Percentiles rank a stretch among this genome's conserved stretches.
Evolutionary conservation across 2,329 filamentous ascomycete genomes (phyloP).

Genomic region (Karstenula rhodostoma): DNA sequence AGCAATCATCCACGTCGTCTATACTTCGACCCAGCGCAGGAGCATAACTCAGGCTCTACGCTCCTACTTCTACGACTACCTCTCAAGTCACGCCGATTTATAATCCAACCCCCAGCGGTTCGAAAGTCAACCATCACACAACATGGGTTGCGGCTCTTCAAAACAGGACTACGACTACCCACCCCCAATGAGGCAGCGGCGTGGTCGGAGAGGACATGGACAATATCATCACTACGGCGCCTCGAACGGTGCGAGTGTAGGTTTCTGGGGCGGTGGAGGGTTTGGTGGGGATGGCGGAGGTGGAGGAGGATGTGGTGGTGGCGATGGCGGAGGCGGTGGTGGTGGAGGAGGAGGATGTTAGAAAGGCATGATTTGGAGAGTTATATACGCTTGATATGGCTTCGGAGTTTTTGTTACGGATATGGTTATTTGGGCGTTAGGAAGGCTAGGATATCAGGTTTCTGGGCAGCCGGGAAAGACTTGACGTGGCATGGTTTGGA

Average conservation of each 20-base stretch:
- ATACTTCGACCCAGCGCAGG: background rate
- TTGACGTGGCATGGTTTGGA: background rate
- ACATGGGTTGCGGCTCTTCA: conserved; percentile 5
- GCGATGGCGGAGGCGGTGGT: conserved; percentile 1
- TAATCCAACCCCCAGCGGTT: background rate
- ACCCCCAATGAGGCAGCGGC: conserved; percentile 8
- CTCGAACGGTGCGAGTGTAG: background rate
- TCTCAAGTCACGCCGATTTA: background rate
- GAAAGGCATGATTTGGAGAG: background rate
- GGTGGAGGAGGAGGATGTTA: conserved; percentile 3
- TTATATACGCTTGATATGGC: background rate
- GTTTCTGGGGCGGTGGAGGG: background rate
- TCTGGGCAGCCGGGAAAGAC: background rate
- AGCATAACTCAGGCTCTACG: background rate
- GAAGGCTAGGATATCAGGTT: background rate
- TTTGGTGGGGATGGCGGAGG: conserved; percentile 1
- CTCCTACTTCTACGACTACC: background rate
- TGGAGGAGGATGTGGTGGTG: background rate
- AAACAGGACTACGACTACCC: conserved; percentile 7
- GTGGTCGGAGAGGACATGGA: background rate
- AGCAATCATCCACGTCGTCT: background rate
- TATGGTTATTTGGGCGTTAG: background rate
- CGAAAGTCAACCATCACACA: background rate
- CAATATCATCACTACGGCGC: background rate
- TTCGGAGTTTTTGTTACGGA: background rate